Base-by-base conservation (phyloP, 2,329 filamentous ascomycete genomes). In the Microdochium paspali region DNA sequence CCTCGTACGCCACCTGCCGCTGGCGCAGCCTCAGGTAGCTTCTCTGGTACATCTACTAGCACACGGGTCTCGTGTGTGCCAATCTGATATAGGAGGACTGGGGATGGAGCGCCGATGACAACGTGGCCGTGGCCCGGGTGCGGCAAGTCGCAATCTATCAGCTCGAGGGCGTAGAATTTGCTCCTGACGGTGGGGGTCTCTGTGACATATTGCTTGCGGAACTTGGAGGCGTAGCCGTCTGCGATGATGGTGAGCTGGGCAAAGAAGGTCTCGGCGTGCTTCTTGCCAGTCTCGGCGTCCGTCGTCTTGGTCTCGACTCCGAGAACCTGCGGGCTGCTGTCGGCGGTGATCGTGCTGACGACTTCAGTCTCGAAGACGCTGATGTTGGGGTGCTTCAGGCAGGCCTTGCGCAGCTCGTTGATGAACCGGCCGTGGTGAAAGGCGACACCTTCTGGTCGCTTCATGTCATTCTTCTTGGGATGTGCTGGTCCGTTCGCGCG, bases 341-440 rank as follows among this genome's bases (percentile, higher is more conserved):
- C 76, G 59, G 84, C 84, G 48, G 79, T 82, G 48, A 98, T 78
- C 5, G 90, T 77, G 46, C 80, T 81, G 40, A 80, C 84, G 20
- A 85, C 93, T 55, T 90, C 91, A 12, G 89, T 93, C 71, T 98
- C 93, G 55, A 97, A 77, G 25, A 97, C 79, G 21, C 85, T 90
- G 57, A 98, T 89, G 62, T 96, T 95, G 52, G 83, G 74, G 60
- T 90, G 84, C 18, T 68, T 73, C 60, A 81, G 69, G 49, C 90
- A 93, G 24, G 87, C 84, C 56, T 77, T 76, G 50, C 93, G 81
- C 54, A 98, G 71, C 61, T 87, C 83, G 67, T 77, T 80, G 58
- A 98, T 89, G 68, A 98, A 96, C 56, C 89, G 81, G 44, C 93
- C 93, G 68, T 98, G 93, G 71, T 98, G 93, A 65, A 98, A 98